These are phyloP conservation scores for Lobulomyces angularis DNA, from an alignment of 192 early-diverging fungal genomes.

Conservation along the genomic window DNA sequence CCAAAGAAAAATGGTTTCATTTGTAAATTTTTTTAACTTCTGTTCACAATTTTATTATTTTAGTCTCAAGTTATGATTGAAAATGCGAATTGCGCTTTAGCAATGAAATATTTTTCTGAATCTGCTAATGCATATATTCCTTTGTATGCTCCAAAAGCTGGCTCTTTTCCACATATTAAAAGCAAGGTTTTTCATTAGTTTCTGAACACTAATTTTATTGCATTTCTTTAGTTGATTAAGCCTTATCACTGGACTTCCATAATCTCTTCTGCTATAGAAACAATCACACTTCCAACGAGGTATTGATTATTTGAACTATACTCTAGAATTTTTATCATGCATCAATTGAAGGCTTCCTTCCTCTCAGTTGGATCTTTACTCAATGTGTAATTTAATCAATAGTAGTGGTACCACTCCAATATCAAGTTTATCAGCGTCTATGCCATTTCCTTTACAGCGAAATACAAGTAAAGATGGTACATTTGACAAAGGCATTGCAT, in stretches of 20 bases:
- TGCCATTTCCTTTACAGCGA: too few relatives aligned
- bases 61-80: constrained; percentile 1
- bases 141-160: constrained; percentile 7
- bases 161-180: not conserved
- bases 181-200: not conserved
- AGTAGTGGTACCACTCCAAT: too few relatives aligned
- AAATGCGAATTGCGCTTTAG: constrained; percentile 15
- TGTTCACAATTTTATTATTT: not conserved
- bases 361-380: too few relatives aligned
- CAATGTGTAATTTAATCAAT: too few relatives aligned
- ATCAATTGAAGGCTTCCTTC: too few relatives aligned
- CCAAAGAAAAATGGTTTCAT: constrained; percentile 6
- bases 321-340: not conserved
- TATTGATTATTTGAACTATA: not conserved
- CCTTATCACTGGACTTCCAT: constrained; percentile 15
- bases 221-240: not conserved
- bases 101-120: too few relatives aligned
- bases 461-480: too few relatives aligned
- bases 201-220: not conserved
- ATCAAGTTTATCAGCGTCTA: too few relatives aligned
- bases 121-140: constrained; percentile 25
- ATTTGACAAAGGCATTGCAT: too few relatives aligned
- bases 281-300: constrained; percentile 12
- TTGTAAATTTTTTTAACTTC: not conserved
- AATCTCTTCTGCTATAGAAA: constrained; percentile 14